Evolutionary conservation across 805 yeast species (phyloP).

Genomic region (Maudiozyma turicensis): DNA sequence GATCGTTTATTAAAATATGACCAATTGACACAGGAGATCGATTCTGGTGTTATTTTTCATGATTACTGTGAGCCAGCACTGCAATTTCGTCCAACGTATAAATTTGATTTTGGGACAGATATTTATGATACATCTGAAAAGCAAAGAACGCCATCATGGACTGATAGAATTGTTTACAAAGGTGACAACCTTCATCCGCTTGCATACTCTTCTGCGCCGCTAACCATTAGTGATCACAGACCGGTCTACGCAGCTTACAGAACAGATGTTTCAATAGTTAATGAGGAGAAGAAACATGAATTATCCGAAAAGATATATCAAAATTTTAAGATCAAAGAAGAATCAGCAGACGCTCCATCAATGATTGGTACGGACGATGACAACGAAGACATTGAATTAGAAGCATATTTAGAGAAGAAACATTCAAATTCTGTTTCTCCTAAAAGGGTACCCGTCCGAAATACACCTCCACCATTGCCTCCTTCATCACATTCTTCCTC

Average conservation of each 20-base stretch:
- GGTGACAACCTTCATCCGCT: constrained; percentile 51
- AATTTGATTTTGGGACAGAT: constrained; percentile 76
- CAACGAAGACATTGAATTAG: not conserved
- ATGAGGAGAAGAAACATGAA: constrained; percentile 47
- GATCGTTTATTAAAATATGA: constrained; percentile 54
- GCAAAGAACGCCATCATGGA: constrained; percentile 92
- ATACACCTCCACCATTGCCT: not conserved
- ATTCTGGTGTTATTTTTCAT: constrained; percentile 58
- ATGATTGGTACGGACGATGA: not conserved
- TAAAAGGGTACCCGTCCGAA: not conserved
- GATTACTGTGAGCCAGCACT: constrained; percentile 70
- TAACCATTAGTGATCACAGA: constrained; percentile 76
- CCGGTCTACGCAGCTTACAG: constrained; percentile 81
- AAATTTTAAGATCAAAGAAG: not conserved
- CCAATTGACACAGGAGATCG: constrained; percentile 70
- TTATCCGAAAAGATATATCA: constrained; percentile 48
- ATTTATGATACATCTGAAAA: constrained; percentile 84
- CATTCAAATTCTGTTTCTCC: not conserved
- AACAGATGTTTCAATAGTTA: constrained; percentile 57
- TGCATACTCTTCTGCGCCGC: constrained; percentile 56
- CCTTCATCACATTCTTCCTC: not conserved
- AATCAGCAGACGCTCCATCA: not conserved
- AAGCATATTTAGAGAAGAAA: not conserved
- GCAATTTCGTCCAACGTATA: constrained; percentile 81
- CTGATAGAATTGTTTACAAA: constrained; percentile 71